Conservation (phyloP, 768 basidiomycete species). For the Coprinopsis strossmayeri region DNA sequence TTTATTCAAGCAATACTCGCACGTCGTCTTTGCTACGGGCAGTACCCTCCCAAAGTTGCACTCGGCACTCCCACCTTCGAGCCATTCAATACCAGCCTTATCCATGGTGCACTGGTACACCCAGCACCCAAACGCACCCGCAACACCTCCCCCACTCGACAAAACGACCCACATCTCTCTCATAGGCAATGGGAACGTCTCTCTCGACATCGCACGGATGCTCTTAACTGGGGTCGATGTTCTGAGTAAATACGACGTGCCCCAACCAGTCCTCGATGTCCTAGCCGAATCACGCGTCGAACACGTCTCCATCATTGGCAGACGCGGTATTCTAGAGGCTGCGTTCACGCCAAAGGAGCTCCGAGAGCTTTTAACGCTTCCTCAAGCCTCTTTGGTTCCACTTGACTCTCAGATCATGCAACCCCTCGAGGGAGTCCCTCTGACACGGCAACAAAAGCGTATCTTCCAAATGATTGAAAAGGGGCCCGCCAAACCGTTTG, state of each 20-base stretch:
- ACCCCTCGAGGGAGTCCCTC: constrained; percentile 20
- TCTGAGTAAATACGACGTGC: constrained; percentile 73
- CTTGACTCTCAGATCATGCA: constrained; percentile 40
- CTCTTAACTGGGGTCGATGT: constrained; percentile 64
- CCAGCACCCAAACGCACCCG: constrained; percentile 66
- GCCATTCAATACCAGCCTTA: constrained; percentile 63
- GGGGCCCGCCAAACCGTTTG: constrained; percentile 47
- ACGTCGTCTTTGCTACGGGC: constrained; percentile 83
- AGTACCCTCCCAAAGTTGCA: constrained; percentile 63
- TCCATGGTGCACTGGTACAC: constrained; percentile 96
- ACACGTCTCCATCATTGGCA: constrained; percentile 77
- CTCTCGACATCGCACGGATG: constrained; percentile 87
- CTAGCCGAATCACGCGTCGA: constrained; percentile 56
- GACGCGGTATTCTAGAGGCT: constrained; percentile 84
- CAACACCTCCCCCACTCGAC: constrained; percentile 54
- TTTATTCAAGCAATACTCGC: constrained; percentile 70
- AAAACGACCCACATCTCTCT: constrained; percentile 67
- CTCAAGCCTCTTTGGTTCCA: constrained; percentile 62
- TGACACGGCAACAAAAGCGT: constrained; percentile 61
- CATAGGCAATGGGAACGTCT: constrained; percentile 93
- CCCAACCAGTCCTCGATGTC: constrained; percentile 62
- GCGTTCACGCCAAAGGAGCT: constrained; percentile 92
- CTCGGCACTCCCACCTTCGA: constrained; percentile 41
- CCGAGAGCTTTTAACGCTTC: constrained; percentile 69
- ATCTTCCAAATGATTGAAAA: constrained; percentile 59